Conservation (phyloP, 1,284 basidiomycete species). For the Boletus hoseneyae region DNA sequence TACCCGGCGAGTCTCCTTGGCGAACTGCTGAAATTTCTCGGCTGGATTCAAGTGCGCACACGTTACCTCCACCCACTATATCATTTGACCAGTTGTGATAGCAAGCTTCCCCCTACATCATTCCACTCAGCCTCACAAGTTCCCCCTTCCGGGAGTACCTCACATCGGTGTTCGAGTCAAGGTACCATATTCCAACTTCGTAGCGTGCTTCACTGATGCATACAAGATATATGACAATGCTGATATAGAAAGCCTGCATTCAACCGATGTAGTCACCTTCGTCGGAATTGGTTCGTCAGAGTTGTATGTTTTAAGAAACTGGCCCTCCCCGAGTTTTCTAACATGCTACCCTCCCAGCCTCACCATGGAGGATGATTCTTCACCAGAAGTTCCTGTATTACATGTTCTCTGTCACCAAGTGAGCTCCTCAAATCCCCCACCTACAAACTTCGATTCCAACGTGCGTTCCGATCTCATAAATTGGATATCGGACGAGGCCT, state of each 20-base stretch:
- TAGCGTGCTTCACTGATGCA: slow-evolving; percentile 6
- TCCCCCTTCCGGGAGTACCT: slow-evolving; percentile 46
- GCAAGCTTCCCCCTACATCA: slow-evolving; percentile 23
- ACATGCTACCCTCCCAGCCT: slow-evolving; percentile 28
- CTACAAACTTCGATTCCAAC: slow-evolving; percentile 6
- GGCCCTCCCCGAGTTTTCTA: slow-evolving; percentile 4
- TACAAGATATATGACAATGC: slow-evolving; percentile 54
- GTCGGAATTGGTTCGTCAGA: slow-evolving; percentile 68
- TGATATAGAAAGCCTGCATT: slow-evolving; percentile 43
- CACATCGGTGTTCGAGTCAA: slow-evolving; percentile 71
- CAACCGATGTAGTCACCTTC: slow-evolving; percentile 61
- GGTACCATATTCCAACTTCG: slow-evolving; percentile 35
- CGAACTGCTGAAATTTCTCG: slow-evolving; percentile 38
- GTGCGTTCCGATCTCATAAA: slow-evolving; percentile 53
- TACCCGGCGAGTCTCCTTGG: slow-evolving; percentile 64
- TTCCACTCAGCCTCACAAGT: slow-evolving; percentile 55
- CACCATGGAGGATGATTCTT: slow-evolving; percentile 36
- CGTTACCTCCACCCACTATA: background rate
- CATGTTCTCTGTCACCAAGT: slow-evolving; percentile 62
- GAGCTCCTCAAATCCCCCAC: slow-evolving; percentile 6
- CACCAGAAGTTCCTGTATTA: slow-evolving; percentile 54
- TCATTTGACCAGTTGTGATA: slow-evolving; percentile 7
- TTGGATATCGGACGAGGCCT: slow-evolving; percentile 68
- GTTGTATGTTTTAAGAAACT: slow-evolving; percentile 42
- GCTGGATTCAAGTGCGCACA: slow-evolving; percentile 20